These are phyloP conservation scores for Rhododendron griersonianum DNA, from an alignment of 148 eudicot species.

Conservation along the genomic window DNA sequence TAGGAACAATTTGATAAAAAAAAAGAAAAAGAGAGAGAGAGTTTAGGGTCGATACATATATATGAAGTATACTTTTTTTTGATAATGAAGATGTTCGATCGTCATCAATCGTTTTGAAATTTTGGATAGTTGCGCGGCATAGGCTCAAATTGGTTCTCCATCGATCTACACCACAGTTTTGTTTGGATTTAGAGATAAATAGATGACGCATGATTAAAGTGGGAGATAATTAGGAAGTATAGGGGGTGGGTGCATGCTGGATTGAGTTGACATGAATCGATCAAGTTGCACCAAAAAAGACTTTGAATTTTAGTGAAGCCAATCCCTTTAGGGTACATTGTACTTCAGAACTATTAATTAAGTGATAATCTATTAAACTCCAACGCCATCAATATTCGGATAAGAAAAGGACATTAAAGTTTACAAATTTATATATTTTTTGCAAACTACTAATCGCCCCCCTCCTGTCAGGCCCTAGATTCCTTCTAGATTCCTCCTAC, in stretches of 20 bases:
- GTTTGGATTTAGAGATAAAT: neutral
- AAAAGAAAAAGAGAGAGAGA: neutral
- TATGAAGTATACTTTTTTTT: too few relatives aligned
- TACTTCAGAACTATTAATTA: too few relatives aligned
- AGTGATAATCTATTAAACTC: too few relatives aligned
- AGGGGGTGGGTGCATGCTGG: neutral
- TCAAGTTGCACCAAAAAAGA: neutral
- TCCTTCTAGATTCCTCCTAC: too few relatives aligned
- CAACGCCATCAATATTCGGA: too few relatives aligned
- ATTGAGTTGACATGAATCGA: neutral
- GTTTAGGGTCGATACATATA: neutral
- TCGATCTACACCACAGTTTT: neutral
- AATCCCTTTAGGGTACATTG: neutral
- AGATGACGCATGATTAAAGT: neutral
- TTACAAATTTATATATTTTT: too few relatives aligned
- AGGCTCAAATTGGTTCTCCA: neutral
- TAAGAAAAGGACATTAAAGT: too few relatives aligned
- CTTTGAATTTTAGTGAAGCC: neutral
- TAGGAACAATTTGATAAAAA: neutral
- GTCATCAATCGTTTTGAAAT: neutral
- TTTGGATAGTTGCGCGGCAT: neutral
- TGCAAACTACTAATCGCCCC: too few relatives aligned
- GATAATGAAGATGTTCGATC: neutral
- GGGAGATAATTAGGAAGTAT: too few relatives aligned
- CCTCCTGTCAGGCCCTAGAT: too few relatives aligned